Percentiles rank a stretch among this genome's conserved stretches.
phyloP scores from a whole-genome alignment of 2,329 filamentous ascomycete genomes.

The Ilyonectria destructans region DNA sequence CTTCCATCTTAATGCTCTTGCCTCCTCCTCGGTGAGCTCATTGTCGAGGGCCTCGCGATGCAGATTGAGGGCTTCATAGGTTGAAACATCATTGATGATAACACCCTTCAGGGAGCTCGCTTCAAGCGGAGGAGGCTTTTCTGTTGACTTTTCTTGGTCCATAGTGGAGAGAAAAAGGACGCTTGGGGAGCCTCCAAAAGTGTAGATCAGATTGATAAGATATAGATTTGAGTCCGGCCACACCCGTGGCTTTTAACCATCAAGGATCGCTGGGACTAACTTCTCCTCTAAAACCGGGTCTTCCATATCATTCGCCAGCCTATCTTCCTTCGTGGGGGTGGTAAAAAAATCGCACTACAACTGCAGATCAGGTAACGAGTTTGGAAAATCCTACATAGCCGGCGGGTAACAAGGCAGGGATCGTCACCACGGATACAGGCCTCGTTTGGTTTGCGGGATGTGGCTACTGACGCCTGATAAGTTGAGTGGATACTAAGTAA shows the following conservation, averaged over 20 bases:
- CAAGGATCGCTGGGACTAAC: neutral
- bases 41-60: neutral
- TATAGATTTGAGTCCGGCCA: neutral
- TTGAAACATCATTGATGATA: slow-evolving; percentile 1
- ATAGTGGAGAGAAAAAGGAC: neutral
- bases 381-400: neutral
- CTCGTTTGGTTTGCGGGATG: neutral
- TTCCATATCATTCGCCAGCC: neutral
- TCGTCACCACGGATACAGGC: neutral
- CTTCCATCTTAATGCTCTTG: slow-evolving; percentile 14
- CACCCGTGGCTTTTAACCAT: neutral
- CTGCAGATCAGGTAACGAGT: neutral
- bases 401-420: neutral
- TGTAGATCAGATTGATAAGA: slow-evolving; percentile 1
- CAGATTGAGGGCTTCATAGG: neutral
- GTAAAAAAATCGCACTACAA: neutral
- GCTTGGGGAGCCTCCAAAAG: neutral
- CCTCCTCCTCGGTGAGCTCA: neutral
- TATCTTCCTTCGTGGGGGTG: neutral
- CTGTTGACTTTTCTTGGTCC: neutral
- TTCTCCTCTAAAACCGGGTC: neutral
- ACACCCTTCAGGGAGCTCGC: neutral
- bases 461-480: neutral
- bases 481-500: neutral
- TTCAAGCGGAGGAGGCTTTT: neutral